phyloP scores from a whole-genome alignment of 345 rosid genomes.

The Kandelia obovata region DNA sequence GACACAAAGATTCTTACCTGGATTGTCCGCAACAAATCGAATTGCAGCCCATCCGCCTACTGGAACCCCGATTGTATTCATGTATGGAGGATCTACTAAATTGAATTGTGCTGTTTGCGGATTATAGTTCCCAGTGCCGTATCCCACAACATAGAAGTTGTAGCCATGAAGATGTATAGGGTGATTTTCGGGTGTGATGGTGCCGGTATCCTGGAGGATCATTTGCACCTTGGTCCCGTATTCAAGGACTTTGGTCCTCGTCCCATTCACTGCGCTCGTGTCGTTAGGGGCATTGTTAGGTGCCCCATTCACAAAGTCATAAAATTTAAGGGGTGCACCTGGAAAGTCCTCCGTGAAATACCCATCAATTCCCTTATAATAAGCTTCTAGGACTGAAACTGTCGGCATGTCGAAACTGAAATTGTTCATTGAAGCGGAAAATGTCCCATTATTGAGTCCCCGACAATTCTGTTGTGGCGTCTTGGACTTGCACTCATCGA shows the following conservation, averaged over 20 bases:
- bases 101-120: conserved; percentile 48
- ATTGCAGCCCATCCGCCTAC: conserved; percentile 67
- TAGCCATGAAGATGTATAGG: conserved; percentile 91
- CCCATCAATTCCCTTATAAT: conserved; percentile 54
- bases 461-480: conserved; percentile 53
- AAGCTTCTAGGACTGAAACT: conserved; percentile 66
- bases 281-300: conserved; percentile 63
- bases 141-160: conserved; percentile 76
- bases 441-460: conserved; percentile 45
- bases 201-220: conserved; percentile 10
- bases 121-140: conserved; percentile 61
- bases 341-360: conserved; percentile 72
- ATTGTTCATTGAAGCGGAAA: conserved; percentile 89
- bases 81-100: conserved; percentile 72
- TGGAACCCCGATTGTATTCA: conserved; percentile 88
- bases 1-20: conserved; percentile 3
- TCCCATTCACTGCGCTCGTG: conserved; percentile 63
- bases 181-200: conserved; percentile 7
- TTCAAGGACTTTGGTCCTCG: conserved; percentile 57
- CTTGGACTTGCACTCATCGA: conserved; percentile 56
- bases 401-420: conserved; percentile 58
- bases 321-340: conserved; percentile 52
- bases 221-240: conserved; percentile 21
- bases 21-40: conserved; percentile 17
- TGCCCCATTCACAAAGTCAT: conserved; percentile 80